Evolutionary conservation across 1,139 yeast species (phyloP).

Genomic region (Blastobotrys apis): DNA sequence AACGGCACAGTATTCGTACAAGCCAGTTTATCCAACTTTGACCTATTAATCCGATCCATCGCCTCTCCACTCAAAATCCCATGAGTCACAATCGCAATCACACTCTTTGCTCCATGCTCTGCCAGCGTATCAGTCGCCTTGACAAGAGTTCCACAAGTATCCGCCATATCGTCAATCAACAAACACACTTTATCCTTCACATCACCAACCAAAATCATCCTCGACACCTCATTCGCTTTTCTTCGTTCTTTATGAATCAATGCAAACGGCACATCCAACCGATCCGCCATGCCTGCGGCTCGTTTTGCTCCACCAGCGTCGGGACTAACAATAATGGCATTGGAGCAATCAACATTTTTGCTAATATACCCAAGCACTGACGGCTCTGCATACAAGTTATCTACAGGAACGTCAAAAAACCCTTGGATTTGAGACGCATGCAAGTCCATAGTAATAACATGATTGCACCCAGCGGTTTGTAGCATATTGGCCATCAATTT

Average conservation of each 20-base stretch:
- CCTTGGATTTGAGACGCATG: slow-evolving; percentile 99
- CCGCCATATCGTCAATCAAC: slow-evolving; percentile 97
- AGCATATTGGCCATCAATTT: slow-evolving; percentile 92
- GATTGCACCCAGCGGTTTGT: slow-evolving; percentile 94
- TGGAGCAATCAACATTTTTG: slow-evolving; percentile 50
- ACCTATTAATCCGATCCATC: slow-evolving; percentile 68
- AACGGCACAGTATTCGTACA: slow-evolving; percentile 95
- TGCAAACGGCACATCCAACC: slow-evolving; percentile 87
- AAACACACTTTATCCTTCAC: slow-evolving; percentile 81
- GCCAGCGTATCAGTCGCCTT: slow-evolving; percentile 90
- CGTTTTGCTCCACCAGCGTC: slow-evolving; percentile 99
- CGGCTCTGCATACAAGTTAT: slow-evolving; percentile 93
- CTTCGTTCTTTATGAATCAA: slow-evolving; percentile 95
- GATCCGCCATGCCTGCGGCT: slow-evolving; percentile 91
- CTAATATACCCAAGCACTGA: slow-evolving; percentile 85
- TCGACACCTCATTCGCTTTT: slow-evolving; percentile 85
- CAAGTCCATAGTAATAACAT: slow-evolving; percentile 93
- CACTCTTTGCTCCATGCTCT: slow-evolving; percentile 74
- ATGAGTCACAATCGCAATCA: slow-evolving; percentile 92
- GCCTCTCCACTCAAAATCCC: slow-evolving; percentile 90
- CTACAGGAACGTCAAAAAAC: slow-evolving; percentile 94
- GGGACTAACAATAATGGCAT: slow-evolving; percentile 83
- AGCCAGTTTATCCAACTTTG: slow-evolving; percentile 71
- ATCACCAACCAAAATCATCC: slow-evolving; percentile 96
- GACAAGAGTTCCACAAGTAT: slow-evolving; percentile 93